A percentile compares a stretch with the other conserved stretches of the same genome.
phyloP scores from a whole-genome alignment of 176 grass and related monocot species.

The Carex pumila region DNA sequence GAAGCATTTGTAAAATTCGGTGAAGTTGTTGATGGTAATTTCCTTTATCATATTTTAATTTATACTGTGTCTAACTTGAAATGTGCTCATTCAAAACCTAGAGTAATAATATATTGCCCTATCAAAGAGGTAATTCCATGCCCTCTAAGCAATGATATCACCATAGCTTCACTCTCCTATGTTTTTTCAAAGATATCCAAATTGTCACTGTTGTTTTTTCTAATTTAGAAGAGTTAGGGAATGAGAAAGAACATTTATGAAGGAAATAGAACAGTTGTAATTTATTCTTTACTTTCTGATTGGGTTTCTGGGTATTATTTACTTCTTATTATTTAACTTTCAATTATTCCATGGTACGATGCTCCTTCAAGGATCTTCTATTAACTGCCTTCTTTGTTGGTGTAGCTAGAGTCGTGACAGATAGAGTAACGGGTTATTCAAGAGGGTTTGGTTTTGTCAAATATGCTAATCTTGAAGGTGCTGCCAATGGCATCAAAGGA shows the following conservation, averaged over 20 bases:
- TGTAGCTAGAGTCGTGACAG: constrained; percentile 74
- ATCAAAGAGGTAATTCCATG: neutral
- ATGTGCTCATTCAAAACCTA: neutral
- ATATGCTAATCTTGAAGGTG: constrained; percentile 68
- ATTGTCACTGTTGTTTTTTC: neutral
- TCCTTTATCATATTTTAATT: neutral
- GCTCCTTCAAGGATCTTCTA: neutral
- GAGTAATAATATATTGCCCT: neutral
- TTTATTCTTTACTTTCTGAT: neutral
- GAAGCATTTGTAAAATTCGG: constrained; percentile 80
- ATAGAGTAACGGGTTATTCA: constrained; percentile 75
- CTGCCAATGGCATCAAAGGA: constrained; percentile 57
- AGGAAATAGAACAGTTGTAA: too few relatives aligned
- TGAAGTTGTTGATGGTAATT: constrained; percentile 57
- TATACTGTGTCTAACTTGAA: neutral
- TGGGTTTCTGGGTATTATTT: too few relatives aligned
- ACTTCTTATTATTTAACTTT: too few relatives aligned
- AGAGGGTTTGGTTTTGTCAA: constrained; percentile 85
- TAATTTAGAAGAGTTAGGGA: neutral
- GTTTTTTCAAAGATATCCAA: neutral
- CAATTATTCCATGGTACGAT: too few relatives aligned
- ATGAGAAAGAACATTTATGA: neutral
- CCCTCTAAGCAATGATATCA: neutral
- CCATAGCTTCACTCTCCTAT: neutral
- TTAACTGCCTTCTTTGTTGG: neutral